Evolutionary conservation across 441 rosid genomes (phyloP), one percentile per base, ranked within the genome.

Genomic region (Euphorbia corollata): DNA sequence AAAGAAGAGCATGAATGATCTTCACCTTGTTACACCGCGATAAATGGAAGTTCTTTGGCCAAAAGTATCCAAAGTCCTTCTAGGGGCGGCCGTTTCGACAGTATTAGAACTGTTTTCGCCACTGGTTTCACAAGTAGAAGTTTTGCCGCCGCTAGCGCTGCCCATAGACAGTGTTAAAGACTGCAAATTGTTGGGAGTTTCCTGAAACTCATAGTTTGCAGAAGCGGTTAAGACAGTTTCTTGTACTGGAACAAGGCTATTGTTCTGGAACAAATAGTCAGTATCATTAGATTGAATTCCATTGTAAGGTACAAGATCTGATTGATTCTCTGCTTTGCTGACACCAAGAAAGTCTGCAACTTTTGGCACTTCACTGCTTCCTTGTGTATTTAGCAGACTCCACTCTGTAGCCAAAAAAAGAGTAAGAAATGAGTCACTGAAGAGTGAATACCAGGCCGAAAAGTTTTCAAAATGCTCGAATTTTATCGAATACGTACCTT

Each of bases 341-440:
- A 91, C 99, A 38, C 99, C 99, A 45, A 94, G 83, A 74, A 94
- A 94, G 77, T 94, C 99, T 13, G 99, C 98, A 39, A 94, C 87
- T 84, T 91, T 91, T 13, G 97, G 99, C 30, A 83, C 86, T 39
- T 87, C 97, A 53, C 71, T 83, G 57, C 81, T 76, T 6, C 86
- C 85, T 51, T 87, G 90, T 57, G 79, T 68, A 63, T 85, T 87
- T 23, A 88, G 75, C 82, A 91, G 64, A 73, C 77, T 84, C 99
- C 99, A 93, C 65, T 91, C 97, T 89, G 72, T 2, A 36, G 34
- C 1, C 38, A 45, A 45, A 45, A 45, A 10, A 10, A 10, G 1
- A 45, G 50, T 13, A 45, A 45, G 50, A 8, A 45, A 13, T 1
- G 50, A 4, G 16, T 10, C 16, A 12, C 16, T 45, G 50, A 41